A percentile compares a stretch with the other conserved stretches of the same genome.
These are phyloP conservation scores for Hermanozyma aechmeae DNA, from an alignment of 805 yeast genomes.

Conservation along the genomic window DNA sequence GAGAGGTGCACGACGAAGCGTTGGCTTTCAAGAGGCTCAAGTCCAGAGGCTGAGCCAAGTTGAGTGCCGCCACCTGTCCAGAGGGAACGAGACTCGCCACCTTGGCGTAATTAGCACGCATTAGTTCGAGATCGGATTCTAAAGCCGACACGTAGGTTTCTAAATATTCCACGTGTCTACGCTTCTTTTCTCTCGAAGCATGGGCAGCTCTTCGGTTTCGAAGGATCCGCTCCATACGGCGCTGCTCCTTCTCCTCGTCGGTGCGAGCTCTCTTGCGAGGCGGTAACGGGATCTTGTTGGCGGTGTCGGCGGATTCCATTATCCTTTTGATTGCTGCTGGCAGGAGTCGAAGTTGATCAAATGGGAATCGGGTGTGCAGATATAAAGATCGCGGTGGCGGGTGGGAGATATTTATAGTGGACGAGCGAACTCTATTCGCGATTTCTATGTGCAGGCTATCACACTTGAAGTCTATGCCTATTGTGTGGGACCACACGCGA, in stretches of 20 bases:
- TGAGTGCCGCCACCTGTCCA: conserved; percentile 3
- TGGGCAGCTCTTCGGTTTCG: conserved; percentile 97
- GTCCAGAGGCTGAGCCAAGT: conserved; percentile 7
- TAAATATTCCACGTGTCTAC: conserved; percentile 80
- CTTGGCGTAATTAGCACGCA: conserved; percentile 16
- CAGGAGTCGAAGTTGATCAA: too few relatives aligned
- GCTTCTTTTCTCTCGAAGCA: conserved; percentile 92
- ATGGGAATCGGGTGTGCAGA: too few relatives aligned
- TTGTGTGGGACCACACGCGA: too few relatives aligned
- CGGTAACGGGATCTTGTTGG: conserved; percentile 56
- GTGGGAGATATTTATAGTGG: too few relatives aligned
- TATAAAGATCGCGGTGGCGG: too few relatives aligned
- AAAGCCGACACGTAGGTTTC: conserved; percentile 48
- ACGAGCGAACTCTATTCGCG: too few relatives aligned
- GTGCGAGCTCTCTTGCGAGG: conserved; percentile 97
- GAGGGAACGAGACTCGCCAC: conserved; percentile 5
- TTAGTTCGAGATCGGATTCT: conserved; percentile 23
- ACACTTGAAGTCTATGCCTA: too few relatives aligned
- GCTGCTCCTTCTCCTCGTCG: conserved; percentile 92
- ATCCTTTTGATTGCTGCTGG: too few relatives aligned
- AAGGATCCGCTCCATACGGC: conserved; percentile 84
- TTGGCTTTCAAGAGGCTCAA: conserved; percentile 6
- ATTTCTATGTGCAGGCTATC: too few relatives aligned
- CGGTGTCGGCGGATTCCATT: too few relatives aligned
- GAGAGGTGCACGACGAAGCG: conserved; percentile 1